Conservation (phyloP, 345 rosid genomes). For the Dipteronia sinensis region DNA sequence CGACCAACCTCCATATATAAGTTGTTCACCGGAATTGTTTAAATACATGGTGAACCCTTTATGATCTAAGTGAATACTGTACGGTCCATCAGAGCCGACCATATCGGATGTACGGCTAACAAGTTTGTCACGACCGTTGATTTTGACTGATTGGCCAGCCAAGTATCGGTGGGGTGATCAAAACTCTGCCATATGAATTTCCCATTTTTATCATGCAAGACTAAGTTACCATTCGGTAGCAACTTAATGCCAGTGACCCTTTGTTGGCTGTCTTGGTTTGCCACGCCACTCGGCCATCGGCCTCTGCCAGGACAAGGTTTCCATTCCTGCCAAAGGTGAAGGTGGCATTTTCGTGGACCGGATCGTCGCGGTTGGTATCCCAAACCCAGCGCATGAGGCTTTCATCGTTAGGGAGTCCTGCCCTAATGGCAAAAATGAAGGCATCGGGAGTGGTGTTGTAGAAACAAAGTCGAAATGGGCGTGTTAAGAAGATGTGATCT, state of each 20-base stretch:
- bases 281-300: slow-evolving; percentile 33
- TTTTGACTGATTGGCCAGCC: neutral
- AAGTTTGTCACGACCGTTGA: slow-evolving; percentile 16
- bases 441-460: slow-evolving; percentile 35
- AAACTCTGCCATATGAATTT: slow-evolving; percentile 28
- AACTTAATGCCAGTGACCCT: slow-evolving; percentile 31
- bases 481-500: neutral
- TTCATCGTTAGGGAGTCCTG: slow-evolving; percentile 19
- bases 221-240: slow-evolving; percentile 11
- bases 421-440: slow-evolving; percentile 27
- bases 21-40: neutral
- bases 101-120: slow-evolving; percentile 9
- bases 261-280: slow-evolving; percentile 38
- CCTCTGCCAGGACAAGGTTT: slow-evolving; percentile 36
- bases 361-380: slow-evolving; percentile 41
- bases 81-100: neutral
- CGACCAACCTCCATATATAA: slow-evolving; percentile 22
- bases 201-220: slow-evolving; percentile 2
- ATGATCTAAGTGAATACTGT: slow-evolving; percentile 19
- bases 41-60: slow-evolving; percentile 23
- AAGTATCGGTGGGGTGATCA: slow-evolving; percentile 21
- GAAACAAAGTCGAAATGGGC: slow-evolving; percentile 33
- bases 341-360: slow-evolving; percentile 34
- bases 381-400: slow-evolving; percentile 30
- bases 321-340: slow-evolving; percentile 34